Percentiles rank a stretch among this genome's conserved stretches.
Conservation (phyloP, 2,329 filamentous ascomycete genomes). For the Botrytis pseudocinerea region DNA sequence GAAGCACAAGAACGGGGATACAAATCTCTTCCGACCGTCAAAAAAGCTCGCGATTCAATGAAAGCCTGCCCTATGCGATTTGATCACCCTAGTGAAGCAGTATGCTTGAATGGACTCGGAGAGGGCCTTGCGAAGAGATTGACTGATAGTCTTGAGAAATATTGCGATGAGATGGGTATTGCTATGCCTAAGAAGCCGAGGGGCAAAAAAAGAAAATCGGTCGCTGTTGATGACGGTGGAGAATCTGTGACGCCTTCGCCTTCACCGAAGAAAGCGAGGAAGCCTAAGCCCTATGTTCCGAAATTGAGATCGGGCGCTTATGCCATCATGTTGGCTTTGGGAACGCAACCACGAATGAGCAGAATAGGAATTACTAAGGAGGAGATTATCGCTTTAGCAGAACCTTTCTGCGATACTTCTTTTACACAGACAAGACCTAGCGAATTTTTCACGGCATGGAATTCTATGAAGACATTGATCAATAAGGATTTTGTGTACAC, state of each 20-base stretch:
- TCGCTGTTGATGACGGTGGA: slow-evolving; percentile 6
- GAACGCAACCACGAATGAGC: slow-evolving; percentile 56
- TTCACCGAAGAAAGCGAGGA: slow-evolving; percentile 56
- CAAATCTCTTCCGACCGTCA: slow-evolving; percentile 43
- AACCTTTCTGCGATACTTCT: slow-evolving; percentile 71
- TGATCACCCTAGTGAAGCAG: slow-evolving; percentile 69
- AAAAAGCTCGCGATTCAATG: slow-evolving; percentile 72
- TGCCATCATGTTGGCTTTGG: slow-evolving; percentile 67
- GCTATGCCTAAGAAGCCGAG: slow-evolving; percentile 64
- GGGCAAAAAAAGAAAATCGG: slow-evolving; percentile 38
- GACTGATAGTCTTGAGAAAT: slow-evolving; percentile 57
- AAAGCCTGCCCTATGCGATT: slow-evolving; percentile 67
- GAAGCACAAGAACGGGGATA: slow-evolving; percentile 72
- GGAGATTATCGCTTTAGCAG: slow-evolving; percentile 67
- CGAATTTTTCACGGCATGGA: slow-evolving; percentile 79
- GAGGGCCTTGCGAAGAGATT: slow-evolving; percentile 70
- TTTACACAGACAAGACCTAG: slow-evolving; percentile 67
- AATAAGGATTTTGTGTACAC: slow-evolving; percentile 74
- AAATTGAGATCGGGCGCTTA: slow-evolving; percentile 72
- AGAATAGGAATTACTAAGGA: slow-evolving; percentile 63
- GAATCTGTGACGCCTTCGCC: slow-evolving; percentile 27
- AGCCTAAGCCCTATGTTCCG: slow-evolving; percentile 70
- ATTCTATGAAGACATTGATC: slow-evolving; percentile 74
- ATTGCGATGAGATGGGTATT: slow-evolving; percentile 67
- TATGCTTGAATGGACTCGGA: slow-evolving; percentile 72